Base-by-base conservation (phyloP, 345 rosid genomes). In the sweet orange (Citrus sinensis) region DNA sequence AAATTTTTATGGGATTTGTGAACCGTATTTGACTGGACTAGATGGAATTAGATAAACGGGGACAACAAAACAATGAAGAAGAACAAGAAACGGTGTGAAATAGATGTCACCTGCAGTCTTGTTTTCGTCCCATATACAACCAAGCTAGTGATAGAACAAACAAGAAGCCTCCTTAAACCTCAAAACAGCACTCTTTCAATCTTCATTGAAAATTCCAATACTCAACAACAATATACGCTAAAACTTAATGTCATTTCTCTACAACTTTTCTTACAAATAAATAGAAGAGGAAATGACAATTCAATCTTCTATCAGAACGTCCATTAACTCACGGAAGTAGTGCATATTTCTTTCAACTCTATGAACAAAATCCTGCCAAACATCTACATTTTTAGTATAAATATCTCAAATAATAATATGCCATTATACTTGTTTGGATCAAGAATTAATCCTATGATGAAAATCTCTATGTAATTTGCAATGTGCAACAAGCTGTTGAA, bases 401-500 rank as follows among this genome's bases (percentile, higher is more conserved):
- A 56, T 13, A n/a, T 71, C 3, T 55, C 63, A 73, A 73, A 27
- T 29, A 73, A 27, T 29, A 49, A 32, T 19, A 4, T 55, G 16
- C 9, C 27, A 10, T 3, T 4, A 59, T 55, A 72, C 20, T 42
- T 42, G 73, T 40, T 69, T 3, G n/a, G 35, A 4, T 54, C 54
- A 35, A 16, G 35, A 37, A 70, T 46, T 24, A 46, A 25, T 14
- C 40, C 59, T 70, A 16, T 3, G 59, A 6, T 70, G 6, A 7
- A 14, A 70, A 17, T 16, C 39, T 22, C 13, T 46, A 24, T 42
- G 73, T 54, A 54, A 54, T 35, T 32, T 59, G 24, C 27, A 68
- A 60, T 60, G 83, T 20, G 63, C 80, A 76, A 80, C 83, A 81
- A 71, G 80, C 77, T 56, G 77, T 81, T 81, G 83, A 65, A 71